Evolutionary conservation across 495 filamentous ascomycete genomes (phyloP).

Genomic region (Thozetella sp.): DNA sequence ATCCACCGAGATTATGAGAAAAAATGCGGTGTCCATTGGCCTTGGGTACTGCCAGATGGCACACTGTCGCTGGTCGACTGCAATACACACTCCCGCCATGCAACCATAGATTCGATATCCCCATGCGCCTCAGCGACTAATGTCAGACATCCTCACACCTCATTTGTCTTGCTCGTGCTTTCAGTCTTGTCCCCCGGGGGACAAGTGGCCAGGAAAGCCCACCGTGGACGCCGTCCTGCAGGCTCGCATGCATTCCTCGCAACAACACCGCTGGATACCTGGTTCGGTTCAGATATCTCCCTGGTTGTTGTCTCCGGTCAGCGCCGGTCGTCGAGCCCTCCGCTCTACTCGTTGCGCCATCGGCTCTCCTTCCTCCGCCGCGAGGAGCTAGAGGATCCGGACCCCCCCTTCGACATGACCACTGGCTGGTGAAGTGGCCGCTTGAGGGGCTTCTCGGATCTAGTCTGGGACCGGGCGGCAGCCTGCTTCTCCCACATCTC

Average conservation of each 20-base stretch:
- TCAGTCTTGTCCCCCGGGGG: constrained; percentile 8
- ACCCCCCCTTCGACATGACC: constrained; percentile 43
- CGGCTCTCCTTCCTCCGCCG: constrained; percentile 25
- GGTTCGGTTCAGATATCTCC: constrained; percentile 8
- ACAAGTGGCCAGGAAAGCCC: constrained; percentile 9
- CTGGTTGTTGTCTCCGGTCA: constrained; percentile 14
- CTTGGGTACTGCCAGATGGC: constrained; percentile 49
- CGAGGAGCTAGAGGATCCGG: constrained; percentile 22
- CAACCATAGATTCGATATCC: constrained; percentile 19
- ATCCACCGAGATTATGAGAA: constrained; percentile 21
- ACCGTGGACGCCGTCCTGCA: constrained; percentile 15
- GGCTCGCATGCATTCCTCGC: constrained; percentile 13
- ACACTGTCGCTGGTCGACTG: constrained; percentile 43
- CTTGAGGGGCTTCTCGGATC: constrained; percentile 50
- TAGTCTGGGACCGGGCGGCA: constrained; percentile 47
- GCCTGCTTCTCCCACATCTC: constrained; percentile 59
- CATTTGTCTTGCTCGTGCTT: constrained; percentile 15
- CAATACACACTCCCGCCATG: constrained; percentile 18
- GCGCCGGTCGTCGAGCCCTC: constrained; percentile 24
- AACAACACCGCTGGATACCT: constrained; percentile 14
- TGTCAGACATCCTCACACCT: constrained; percentile 13
- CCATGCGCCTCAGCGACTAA: constrained; percentile 21
- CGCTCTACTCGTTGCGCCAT: constrained; percentile 20
- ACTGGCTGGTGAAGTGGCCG: constrained; percentile 56
- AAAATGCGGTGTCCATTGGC: constrained; percentile 30